Percentiles rank a stretch among this genome's conserved stretches.
These are phyloP conservation scores for Fusarium sp. DNA, from an alignment of 2,329 filamentous ascomycete species.

Conservation along the genomic window DNA sequence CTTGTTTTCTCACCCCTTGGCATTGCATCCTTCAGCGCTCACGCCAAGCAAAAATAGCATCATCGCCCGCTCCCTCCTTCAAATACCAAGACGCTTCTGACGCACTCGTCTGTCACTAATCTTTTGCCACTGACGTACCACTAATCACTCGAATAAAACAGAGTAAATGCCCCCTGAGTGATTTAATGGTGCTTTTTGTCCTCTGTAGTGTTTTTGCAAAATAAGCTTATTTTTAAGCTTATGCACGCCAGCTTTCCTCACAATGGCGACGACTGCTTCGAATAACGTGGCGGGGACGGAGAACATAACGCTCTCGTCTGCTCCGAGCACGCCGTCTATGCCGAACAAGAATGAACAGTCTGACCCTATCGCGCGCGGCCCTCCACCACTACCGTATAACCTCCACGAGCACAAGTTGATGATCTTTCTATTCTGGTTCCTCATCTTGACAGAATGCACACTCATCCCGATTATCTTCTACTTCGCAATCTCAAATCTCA, in stretches of 20 bases:
- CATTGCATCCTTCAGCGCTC: slow-evolving; percentile 2
- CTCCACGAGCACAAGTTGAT: slow-evolving; percentile 40
- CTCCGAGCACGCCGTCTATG: slow-evolving; percentile 5
- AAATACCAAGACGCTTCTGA: not conserved
- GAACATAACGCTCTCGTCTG: slow-evolving; percentile 4
- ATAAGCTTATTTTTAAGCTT: slow-evolving; percentile 35
- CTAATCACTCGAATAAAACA: not conserved
- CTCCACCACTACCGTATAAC: slow-evolving; percentile 37
- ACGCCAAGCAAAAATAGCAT: slow-evolving; percentile 26
- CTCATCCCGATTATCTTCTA: slow-evolving; percentile 58
- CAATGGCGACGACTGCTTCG: not conserved
- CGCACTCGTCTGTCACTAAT: not conserved
- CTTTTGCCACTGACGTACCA: slow-evolving; percentile 24
- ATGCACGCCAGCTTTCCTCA: not conserved
- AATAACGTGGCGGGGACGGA: not conserved
- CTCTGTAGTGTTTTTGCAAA: not conserved
- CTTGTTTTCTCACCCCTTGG: slow-evolving; percentile 16
- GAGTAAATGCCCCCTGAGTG: not conserved
- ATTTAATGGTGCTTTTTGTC: not conserved
- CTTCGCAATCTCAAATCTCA: slow-evolving; percentile 53
- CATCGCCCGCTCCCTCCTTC: not conserved
- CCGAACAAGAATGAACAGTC: not conserved
- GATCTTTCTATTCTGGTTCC: slow-evolving; percentile 37
- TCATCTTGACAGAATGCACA: slow-evolving; percentile 39
- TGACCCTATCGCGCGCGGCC: not conserved